These are phyloP conservation scores for Barnettozyma vustinii DNA, from an alignment of 805 yeast species.

Conservation along the genomic window DNA sequence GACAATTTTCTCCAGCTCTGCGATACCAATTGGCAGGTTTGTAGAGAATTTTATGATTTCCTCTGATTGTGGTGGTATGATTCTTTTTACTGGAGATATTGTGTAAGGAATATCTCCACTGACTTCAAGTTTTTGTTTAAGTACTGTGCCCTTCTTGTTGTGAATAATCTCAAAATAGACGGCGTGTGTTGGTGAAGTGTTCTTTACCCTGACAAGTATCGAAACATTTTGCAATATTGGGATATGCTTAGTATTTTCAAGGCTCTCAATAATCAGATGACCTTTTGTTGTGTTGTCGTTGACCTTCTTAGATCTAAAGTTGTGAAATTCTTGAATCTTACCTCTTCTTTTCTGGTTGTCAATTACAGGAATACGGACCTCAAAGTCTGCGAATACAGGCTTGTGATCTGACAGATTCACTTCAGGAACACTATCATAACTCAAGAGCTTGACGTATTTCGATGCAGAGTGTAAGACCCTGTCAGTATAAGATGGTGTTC, in stretches of 20 bases:
- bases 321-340: slow-evolving; percentile 33
- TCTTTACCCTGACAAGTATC: slow-evolving; percentile 27
- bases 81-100: slow-evolving; percentile 16
- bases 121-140: slow-evolving; percentile 15
- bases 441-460: slow-evolving; percentile 24
- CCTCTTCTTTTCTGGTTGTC: slow-evolving; percentile 32
- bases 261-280: slow-evolving; percentile 31
- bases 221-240: slow-evolving; percentile 24
- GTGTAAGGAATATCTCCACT: slow-evolving; percentile 18
- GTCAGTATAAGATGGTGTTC: slow-evolving; percentile 58
- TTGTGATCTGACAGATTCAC: slow-evolving; percentile 45
- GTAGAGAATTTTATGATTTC: slow-evolving; percentile 19
- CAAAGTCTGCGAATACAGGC: slow-evolving; percentile 42
- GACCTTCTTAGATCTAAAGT: slow-evolving; percentile 36
- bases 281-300: slow-evolving; percentile 36
- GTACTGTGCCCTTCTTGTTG: slow-evolving; percentile 8
- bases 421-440: slow-evolving; percentile 20
- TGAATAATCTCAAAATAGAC: slow-evolving; percentile 33
- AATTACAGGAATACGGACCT: slow-evolving; percentile 28
- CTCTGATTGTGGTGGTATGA: slow-evolving; percentile 25
- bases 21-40: slow-evolving; percentile 25
- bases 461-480: slow-evolving; percentile 40
- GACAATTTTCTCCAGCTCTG: slow-evolving; percentile 19
- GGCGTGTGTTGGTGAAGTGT: slow-evolving; percentile 15
- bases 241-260: slow-evolving; percentile 26